Conservation (phyloP, 805 yeast genomes). For the Kuraishia molischiana region DNA sequence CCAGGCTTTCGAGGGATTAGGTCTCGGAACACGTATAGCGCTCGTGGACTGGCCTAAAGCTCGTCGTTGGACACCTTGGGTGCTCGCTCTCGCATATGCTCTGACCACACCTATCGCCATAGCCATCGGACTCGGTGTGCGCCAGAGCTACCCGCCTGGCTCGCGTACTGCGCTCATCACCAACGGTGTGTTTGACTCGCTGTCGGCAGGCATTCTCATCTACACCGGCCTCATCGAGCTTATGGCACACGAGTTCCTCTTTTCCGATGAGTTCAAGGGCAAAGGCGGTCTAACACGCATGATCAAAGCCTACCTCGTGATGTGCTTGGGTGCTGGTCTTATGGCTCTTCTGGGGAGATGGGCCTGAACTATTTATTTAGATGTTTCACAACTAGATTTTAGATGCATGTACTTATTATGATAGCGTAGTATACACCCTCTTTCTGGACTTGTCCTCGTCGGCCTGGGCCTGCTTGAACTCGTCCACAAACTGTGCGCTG, state of each 20-base stretch:
- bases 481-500: constrained; percentile 64
- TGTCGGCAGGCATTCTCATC: constrained; percentile 69
- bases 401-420: constrained; percentile 7
- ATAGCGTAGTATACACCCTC: constrained; percentile 46
- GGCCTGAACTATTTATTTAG: constrained; percentile 30
- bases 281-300: constrained; percentile 39
- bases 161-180: constrained; percentile 51
- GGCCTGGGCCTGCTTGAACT: constrained; percentile 40
- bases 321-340: constrained; percentile 60
- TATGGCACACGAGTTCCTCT: constrained; percentile 69
- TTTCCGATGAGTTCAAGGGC: constrained; percentile 56
- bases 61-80: constrained; percentile 47
- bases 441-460: constrained; percentile 53
- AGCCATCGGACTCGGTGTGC: constrained; percentile 71
- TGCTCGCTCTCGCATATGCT: constrained; percentile 37
- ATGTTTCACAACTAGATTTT: neutral
- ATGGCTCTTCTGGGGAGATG: constrained; percentile 75
- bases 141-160: constrained; percentile 49
- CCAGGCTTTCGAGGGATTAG: constrained; percentile 81
- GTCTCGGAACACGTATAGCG: constrained; percentile 72
- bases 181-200: constrained; percentile 65
- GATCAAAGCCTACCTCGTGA: constrained; percentile 39
- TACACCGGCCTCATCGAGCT: constrained; percentile 74
- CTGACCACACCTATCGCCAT: constrained; percentile 69
- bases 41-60: constrained; percentile 34